Evolutionary conservation across 2,329 filamentous ascomycete genomes (phyloP), one percentile per base, ranked within the genome.

Genomic region (Ciborinia camelliae): DNA sequence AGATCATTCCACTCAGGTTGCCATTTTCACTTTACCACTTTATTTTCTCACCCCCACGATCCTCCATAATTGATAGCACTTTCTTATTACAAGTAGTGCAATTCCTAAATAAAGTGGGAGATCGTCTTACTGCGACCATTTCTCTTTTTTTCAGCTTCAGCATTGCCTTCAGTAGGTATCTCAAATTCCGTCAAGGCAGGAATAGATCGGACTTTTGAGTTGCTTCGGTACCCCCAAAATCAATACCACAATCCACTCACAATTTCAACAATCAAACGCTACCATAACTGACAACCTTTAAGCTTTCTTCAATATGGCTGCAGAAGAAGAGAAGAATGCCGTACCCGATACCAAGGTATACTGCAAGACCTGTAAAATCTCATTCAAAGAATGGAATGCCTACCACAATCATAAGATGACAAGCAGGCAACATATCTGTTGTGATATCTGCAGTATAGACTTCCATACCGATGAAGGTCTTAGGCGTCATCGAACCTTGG

Each of bases 391-490:
- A 35, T 65, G 63, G 63, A 20, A 18, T 23, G 20, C n/a, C 28
- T 61, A 26, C 9, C 41, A 52, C 30, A 50, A 39, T 12, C 63
- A 65, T 30, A 65, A 65, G n/a, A 47, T 61, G 26, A 35, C 30
- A 8, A 53, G 48, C 30, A 35, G 37, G 26, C 20, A 62, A 4
- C 63, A 65, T 20, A 62, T 47, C 28, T 65, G 47, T 7, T 65
- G 63, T 50, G 55, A 65, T 8, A 52, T 62, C n/a, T 60, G 57
- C 39, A 51, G 55, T 32, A 41, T 10, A 23, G 63, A 65, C 30
- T 65, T 65, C 23, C 41, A 65, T 18, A 62, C 63, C 4, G 55
- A 61, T 43, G 48, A 65, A 53, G 57, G 63, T 28, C 48, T 61
- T 9, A 65, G 45, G 30, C 55, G 37, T 14, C 63, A 65, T 39